Conservation (phyloP, 805 yeast genomes). For the Ogataea salicorniae region DNA sequence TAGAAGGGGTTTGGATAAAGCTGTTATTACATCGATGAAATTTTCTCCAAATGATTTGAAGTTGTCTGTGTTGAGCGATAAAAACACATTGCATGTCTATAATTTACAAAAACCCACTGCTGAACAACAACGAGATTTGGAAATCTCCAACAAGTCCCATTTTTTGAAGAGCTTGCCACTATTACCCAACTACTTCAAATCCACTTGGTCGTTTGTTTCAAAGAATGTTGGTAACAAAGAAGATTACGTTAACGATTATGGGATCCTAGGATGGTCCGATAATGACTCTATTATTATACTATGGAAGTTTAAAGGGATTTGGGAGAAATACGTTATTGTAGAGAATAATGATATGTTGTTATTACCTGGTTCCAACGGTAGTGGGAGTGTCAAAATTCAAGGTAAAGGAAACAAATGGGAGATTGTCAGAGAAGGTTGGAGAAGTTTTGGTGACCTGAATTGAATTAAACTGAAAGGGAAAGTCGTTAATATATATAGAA, state of each 20-base stretch:
- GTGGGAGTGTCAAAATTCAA: slow-evolving; percentile 3
- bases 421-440: slow-evolving; percentile 68
- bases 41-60: slow-evolving; percentile 73
- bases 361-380: slow-evolving; percentile 4
- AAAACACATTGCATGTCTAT: slow-evolving; percentile 83
- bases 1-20: slow-evolving; percentile 85
- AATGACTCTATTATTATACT: slow-evolving; percentile 68
- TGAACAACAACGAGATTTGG: slow-evolving; percentile 19
- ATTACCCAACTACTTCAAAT: slow-evolving; percentile 62
- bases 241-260: slow-evolving; percentile 30
- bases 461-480: slow-evolving; percentile 3
- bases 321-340: slow-evolving; percentile 81
- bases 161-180: slow-evolving; percentile 56
- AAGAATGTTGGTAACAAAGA: slow-evolving; percentile 43
- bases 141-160: slow-evolving; percentile 52
- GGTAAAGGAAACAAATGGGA: slow-evolving; percentile 37
- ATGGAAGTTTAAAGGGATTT: slow-evolving; percentile 67
- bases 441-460: slow-evolving; percentile 41
- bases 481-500: neutral
- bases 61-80: slow-evolving; percentile 84
- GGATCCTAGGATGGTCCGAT: slow-evolving; percentile 69
- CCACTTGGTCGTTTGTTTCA: slow-evolving; percentile 86
- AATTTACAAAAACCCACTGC: slow-evolving; percentile 35
- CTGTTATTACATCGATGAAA: slow-evolving; percentile 73
- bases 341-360: slow-evolving; percentile 36